These are phyloP conservation scores for Apiotrichum laibachii DNA, from an alignment of 1,284 basidiomycete genomes.

Conservation along the genomic window DNA sequence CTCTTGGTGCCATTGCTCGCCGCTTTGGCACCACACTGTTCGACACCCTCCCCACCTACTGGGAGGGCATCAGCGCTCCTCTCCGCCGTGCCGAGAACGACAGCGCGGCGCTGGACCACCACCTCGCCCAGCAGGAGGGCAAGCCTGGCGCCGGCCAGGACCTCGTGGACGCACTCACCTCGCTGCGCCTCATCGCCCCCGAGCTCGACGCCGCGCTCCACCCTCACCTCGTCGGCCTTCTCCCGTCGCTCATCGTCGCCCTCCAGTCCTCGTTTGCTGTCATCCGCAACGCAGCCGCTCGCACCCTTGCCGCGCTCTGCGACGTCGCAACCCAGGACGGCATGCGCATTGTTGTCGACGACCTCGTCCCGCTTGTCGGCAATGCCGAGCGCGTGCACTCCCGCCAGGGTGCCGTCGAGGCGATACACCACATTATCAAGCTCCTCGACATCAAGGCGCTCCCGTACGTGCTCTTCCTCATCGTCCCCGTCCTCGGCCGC, in stretches of 20 bases:
- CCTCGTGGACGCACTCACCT: conserved; percentile 87
- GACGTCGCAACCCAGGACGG: conserved; percentile 78
- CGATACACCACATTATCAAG: conserved; percentile 91
- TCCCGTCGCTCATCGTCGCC: conserved; percentile 72
- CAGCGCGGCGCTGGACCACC: conserved; percentile 5
- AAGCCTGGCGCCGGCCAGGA: conserved; percentile 68
- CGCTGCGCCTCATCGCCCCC: conserved; percentile 77
- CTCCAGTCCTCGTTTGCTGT: conserved; percentile 83
- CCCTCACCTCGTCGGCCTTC: conserved; percentile 65
- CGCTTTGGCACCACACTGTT: conserved; percentile 75
- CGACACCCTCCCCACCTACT: conserved; percentile 80
- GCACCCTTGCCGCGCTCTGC: conserved; percentile 83
- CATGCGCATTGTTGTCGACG: conserved; percentile 84
- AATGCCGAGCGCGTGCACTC: conserved; percentile 75
- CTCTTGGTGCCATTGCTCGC: conserved; percentile 73
- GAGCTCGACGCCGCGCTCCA: conserved; percentile 71
- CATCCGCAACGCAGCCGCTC: conserved; percentile 80
- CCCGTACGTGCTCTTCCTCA: conserved; percentile 95
- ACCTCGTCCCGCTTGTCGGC: conserved; percentile 77
- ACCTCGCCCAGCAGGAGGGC: conserved; percentile 36
- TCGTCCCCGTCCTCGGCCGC: conserved; percentile 91
- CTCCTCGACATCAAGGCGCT: conserved; percentile 89
- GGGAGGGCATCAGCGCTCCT: conserved; percentile 85
- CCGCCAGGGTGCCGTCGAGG: conserved; percentile 85
- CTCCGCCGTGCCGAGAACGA: conserved; percentile 44